A percentile compares a stretch with the other conserved stretches of the same genome.
Conservation (phyloP, 371 early-diverging fungal genomes). For the Gilbertella persicaria region DNA sequence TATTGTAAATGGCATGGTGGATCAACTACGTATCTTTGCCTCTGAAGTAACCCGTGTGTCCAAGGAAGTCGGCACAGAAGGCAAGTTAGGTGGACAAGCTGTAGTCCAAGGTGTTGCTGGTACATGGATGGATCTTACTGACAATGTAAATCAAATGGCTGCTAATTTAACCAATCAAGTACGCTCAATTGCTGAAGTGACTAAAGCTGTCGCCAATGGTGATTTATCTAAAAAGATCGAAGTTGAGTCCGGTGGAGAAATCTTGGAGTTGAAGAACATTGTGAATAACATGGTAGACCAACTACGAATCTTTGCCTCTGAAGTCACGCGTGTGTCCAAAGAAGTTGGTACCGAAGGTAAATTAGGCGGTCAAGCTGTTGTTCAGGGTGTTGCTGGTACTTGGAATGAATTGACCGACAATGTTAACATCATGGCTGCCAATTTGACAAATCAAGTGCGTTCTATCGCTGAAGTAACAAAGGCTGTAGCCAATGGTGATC, state of each 20-base stretch:
- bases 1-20: slow-evolving; percentile 39
- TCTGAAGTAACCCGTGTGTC: slow-evolving; percentile 56
- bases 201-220: slow-evolving; percentile 32
- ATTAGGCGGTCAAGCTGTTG: slow-evolving; percentile 47
- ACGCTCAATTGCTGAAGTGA: slow-evolving; percentile 43
- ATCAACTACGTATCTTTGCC: slow-evolving; percentile 41
- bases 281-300: slow-evolving; percentile 44
- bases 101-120: slow-evolving; percentile 39
- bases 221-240: slow-evolving; percentile 37
- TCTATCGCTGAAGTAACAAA: slow-evolving; percentile 32
- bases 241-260: slow-evolving; percentile 35
- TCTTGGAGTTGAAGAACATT: slow-evolving; percentile 33
- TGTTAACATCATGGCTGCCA: slow-evolving; percentile 37
- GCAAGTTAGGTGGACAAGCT: slow-evolving; percentile 56
- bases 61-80: slow-evolving; percentile 43
- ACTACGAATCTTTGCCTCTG: slow-evolving; percentile 34
- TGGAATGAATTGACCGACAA: slow-evolving; percentile 48
- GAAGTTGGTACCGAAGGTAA: slow-evolving; percentile 41
- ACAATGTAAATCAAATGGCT: slow-evolving; percentile 53
- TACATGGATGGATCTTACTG: slow-evolving; percentile 49
- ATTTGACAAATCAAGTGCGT: slow-evolving; percentile 30
- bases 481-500: slow-evolving; percentile 35
- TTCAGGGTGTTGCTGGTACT: slow-evolving; percentile 36
- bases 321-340: slow-evolving; percentile 46
- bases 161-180: slow-evolving; percentile 59